Evolutionary conservation across 1,284 basidiomycete genomes (phyloP), one percentile per base, ranked within the genome.

Genomic region (Cutaneotrichosporon mucoides): DNA sequence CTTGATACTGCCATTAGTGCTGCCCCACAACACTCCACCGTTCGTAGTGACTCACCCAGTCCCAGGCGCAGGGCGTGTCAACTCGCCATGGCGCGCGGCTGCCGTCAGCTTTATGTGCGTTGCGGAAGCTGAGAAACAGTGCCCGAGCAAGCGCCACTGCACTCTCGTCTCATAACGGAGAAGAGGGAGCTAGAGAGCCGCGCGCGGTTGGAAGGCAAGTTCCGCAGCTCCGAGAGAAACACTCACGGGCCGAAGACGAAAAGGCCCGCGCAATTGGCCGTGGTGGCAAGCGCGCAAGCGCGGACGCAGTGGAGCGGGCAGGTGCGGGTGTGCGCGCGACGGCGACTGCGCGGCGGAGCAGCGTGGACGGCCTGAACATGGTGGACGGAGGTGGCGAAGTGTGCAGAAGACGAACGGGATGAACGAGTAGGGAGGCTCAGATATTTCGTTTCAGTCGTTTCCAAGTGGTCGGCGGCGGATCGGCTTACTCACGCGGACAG

Each of bases 1-100:
- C 70, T 88, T 94, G 69, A 98, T 87, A 7, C 93, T 94, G 48
- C 45, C 1, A 12, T 35, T 4, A 44, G n/a, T 24, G 24, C 24
- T 24, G 24, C 24, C 24, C 24, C 24, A 24, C 24, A 24, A 24
- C 24, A 40, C 13, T 37, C 35, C 38, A 5, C 13, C 33, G 15
- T 59, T 55, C 55, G 55, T 49, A 41, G 35, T 41, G 40, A 15
- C 64, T 60, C 24, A 81, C 85, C 72, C 76, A 34, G 69, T 77
- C 47, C 72, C 71, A 9, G 70, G 71, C 48, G 78, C 79, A 4
- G 86, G 86, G 24, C 84, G 79, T 15, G 79, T 80, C 52, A 87
- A 79, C 15, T 80, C 79, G 12, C 80, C 82, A 69, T 84, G 83
- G 15, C 57, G 61, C 6, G 61, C 50, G 5, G 59, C 75, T 76